Base-by-base conservation (phyloP, 371 early-diverging fungal species). In the Mucor velutinosus region DNA sequence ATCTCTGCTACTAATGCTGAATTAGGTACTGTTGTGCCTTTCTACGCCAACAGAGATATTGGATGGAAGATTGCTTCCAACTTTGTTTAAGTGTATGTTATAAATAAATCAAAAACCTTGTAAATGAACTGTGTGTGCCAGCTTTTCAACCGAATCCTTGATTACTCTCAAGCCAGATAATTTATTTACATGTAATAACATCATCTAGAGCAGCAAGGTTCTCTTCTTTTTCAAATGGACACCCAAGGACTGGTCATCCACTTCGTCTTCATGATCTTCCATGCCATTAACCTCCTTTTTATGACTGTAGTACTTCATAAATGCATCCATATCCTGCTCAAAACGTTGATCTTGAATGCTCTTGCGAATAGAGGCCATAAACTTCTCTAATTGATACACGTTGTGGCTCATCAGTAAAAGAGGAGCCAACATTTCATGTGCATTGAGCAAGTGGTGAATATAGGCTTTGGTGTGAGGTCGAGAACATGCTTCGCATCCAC, bases 11-110 rank as follows among this genome's bases (percentile, higher is more conserved):
- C 77, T 63, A 80, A 81, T 27, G 81, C 83, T 37, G 82, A 86
- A 25, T 62, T 71, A n/a, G 89, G 89, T 15, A 75, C 85, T 43
- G 90, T 97, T 35, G 95, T 97, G 33, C 97, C 97, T 7, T 97
- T 95, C 75, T 81, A 88, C 82, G 94, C 97, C 7, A 92, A 92
- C 39, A 84, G 85, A 67, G 80, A 84, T 49, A 74, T 94, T 51
- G 84, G 80, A 17, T 94, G 94, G 94, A 85, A 84, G 72, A 87
- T 94, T 74, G 72, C 69, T 19, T 63, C 64, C 19, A 79, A 83
- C 65, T 83, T 78, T 66, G 74, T 64, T 58, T 79, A 79, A 37
- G 15, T 14, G 37, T 14, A 65, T 60, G 19, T 51, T 45, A 49
- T 23, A 7, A 63, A 32, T 35, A 35, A 39, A 53, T 41, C 29